Base-by-base conservation (phyloP, 345 rosid genomes). In the Noccaea bulbosa region DNA sequence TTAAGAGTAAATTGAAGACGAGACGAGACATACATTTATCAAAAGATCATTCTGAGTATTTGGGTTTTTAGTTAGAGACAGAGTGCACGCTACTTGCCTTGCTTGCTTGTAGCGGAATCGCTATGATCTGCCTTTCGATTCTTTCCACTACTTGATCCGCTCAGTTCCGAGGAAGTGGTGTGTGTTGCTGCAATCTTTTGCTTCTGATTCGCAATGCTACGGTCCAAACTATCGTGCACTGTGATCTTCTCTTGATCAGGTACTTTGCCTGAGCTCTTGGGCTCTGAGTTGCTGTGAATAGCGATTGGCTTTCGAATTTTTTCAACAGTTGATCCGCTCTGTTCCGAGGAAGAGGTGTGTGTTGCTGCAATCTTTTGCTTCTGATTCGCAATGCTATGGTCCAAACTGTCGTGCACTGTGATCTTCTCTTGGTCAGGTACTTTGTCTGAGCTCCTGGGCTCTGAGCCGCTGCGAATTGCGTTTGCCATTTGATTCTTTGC, bases 281-380 rank as follows among this genome's bases (percentile, higher is more conserved):
- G 6, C 44, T 67, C 78, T 45, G 51, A 46, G 64, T 10, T 51
- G 37, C 46, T 39, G 9, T 12, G 40, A 43, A 9, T 4, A 14
- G 39, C 38, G 14, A 2, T 38, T 69, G 79, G 40, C 45, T 64
- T 54, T 37, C 2, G 40, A 37, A 7, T 1, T 4, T 8, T 54
- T 54, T 14, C 54, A 0, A 41, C 4, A 1, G 69, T 7, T 53
- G 53, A 75, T 7, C 45, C 40, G 1, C 71, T 65, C 7, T 65
- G 60, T 47, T 73, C 65, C n/a, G 43, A 72, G 34, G 71, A 72
- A 47, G 44, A 27, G 15, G 51, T 17, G 12, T 64, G 71, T 33
- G 59, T 56, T 55, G 40, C 47, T 59, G 72, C n/a, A 35, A 49
- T 11, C 11, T 24, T 11, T 16, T 66, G 53, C 30, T 67, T 73